These are phyloP conservation scores for Psophocarpus tetragonolobus DNA, from an alignment of 306 rosid species.

Conservation along the genomic window DNA sequence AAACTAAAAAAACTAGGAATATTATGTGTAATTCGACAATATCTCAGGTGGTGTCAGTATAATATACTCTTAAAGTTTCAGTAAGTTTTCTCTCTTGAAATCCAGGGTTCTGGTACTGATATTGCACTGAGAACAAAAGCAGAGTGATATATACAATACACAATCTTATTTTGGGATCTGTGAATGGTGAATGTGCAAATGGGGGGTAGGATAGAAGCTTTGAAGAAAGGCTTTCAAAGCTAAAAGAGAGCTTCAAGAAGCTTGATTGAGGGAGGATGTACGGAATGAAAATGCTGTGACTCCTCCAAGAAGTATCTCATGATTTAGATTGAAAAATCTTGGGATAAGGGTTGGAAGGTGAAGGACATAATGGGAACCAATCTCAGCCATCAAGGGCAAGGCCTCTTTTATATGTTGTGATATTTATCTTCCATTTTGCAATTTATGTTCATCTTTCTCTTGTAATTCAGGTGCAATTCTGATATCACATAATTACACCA, in stretches of 20 bases:
- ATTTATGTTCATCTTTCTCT: not conserved
- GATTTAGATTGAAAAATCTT: not conserved
- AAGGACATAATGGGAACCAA: not conserved
- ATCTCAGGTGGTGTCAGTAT: too few species aligned
- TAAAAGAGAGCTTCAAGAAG: not conserved
- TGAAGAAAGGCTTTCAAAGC: not conserved
- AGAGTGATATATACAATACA: not conserved
- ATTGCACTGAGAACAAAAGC: not conserved
- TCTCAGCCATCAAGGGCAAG: not conserved
- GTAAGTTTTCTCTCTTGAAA: not conserved
- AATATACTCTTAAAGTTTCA: too few species aligned
- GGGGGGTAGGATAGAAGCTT: not conserved
- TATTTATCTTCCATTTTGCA: not conserved
- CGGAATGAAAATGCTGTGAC: not conserved
- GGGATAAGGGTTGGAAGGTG: not conserved
- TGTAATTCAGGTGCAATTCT: not conserved
- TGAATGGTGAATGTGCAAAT: too few species aligned
- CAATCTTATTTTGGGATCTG: not conserved
- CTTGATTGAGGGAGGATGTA: not conserved
- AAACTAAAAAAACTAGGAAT: too few species aligned
- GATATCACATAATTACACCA: not conserved
- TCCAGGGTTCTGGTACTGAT: not conserved
- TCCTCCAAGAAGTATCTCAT: not conserved
- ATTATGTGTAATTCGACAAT: too few species aligned
- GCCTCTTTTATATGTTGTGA: not conserved